Evolutionary conservation across 2,329 filamentous ascomycete species (phyloP), one percentile per base, ranked within the genome.

Genomic region (Drechslerella dactyloides): DNA sequence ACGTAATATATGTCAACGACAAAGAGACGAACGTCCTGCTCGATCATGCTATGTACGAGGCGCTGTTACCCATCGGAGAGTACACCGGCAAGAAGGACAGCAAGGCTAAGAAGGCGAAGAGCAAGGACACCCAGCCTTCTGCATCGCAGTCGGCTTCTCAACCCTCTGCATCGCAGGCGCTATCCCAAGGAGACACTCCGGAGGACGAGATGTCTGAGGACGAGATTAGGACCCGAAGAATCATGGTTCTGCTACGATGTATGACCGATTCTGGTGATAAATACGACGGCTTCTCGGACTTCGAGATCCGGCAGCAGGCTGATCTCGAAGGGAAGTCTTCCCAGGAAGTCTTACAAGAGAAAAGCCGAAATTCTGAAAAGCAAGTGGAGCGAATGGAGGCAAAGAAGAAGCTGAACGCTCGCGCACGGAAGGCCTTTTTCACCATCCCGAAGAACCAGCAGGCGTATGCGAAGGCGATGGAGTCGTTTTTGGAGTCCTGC

Each of bases 1-100:
- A 92, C 77, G 89, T 89, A 0, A 93, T 89, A 77, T 99, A 96
- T 79, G 89, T 91, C 70, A 97, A 97, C 77, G 92, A 97, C 78
- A 82, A 83, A 0, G 92, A 96, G 74, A 86, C 97, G 58, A 94
- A 96, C 77, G 85, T 91, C 19, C 83, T 96, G 40, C 84, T 97
- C 19, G 91, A 96, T 75, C 87, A 89, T 59, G 91, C 93, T 33
- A 83, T 96, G 73, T 96, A 90, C 78, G 93, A 97, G 76, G 90
- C 87, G 51, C 84, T 99, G 8, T 83, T 99, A n/a, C 94, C 94
- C 0, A 83, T 97, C n/a, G 86, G 85, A 30, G 99, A 91, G 76
- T 94, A 94, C 5, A 87, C 80, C 19, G 80, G 82, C 50, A 76
- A 79, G 19, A 77, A 80, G 10, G 85, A 83, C 56, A 83, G 81